A percentile compares a stretch with the other conserved stretches of the same genome.
Conservation (phyloP, 495 filamentous ascomycete genomes). For the Tuber microsphaerosporum region DNA sequence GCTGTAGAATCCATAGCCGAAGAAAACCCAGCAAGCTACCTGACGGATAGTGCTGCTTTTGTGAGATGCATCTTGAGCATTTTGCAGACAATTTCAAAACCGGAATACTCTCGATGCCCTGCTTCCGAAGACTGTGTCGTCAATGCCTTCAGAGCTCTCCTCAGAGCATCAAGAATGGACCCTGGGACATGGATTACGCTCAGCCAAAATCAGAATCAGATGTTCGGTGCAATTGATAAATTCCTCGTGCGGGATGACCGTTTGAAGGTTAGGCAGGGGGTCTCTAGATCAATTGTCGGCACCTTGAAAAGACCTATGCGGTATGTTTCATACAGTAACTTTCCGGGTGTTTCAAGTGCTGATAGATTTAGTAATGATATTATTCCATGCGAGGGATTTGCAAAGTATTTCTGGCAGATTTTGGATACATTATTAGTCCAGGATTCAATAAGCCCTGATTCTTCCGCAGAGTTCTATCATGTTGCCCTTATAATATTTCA, state of each 20-base stretch:
- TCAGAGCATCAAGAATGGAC: slow-evolving; percentile 53
- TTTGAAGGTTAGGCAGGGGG: slow-evolving; percentile 42
- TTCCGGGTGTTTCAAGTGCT: slow-evolving; percentile 7
- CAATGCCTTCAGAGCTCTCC: slow-evolving; percentile 49
- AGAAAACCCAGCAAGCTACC: slow-evolving; percentile 15
- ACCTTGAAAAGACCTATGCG: slow-evolving; percentile 34
- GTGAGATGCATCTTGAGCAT: slow-evolving; percentile 39
- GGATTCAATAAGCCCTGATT: slow-evolving; percentile 44
- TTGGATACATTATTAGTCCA: slow-evolving; percentile 50
- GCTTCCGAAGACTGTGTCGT: slow-evolving; percentile 43
- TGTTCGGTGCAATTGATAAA: slow-evolving; percentile 45
- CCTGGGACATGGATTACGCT: slow-evolving; percentile 50
- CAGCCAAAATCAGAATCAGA: slow-evolving; percentile 44
- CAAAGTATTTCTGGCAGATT: slow-evolving; percentile 50
- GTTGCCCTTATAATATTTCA: slow-evolving; percentile 32
- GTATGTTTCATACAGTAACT: slow-evolving; percentile 23
- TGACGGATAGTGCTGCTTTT: slow-evolving; percentile 37
- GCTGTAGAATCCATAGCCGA: slow-evolving; percentile 25
- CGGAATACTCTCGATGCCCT: slow-evolving; percentile 31
- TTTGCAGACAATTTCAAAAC: slow-evolving; percentile 24
- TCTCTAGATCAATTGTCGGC: slow-evolving; percentile 43
- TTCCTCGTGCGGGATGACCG: slow-evolving; percentile 45
- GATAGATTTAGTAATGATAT: slow-evolving; percentile 21
- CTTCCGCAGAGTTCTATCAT: slow-evolving; percentile 54
- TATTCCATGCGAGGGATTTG: slow-evolving; percentile 41